These are phyloP conservation scores for Sporothrix pallida DNA, from an alignment of 2,329 filamentous ascomycete species.

Conservation along the genomic window DNA sequence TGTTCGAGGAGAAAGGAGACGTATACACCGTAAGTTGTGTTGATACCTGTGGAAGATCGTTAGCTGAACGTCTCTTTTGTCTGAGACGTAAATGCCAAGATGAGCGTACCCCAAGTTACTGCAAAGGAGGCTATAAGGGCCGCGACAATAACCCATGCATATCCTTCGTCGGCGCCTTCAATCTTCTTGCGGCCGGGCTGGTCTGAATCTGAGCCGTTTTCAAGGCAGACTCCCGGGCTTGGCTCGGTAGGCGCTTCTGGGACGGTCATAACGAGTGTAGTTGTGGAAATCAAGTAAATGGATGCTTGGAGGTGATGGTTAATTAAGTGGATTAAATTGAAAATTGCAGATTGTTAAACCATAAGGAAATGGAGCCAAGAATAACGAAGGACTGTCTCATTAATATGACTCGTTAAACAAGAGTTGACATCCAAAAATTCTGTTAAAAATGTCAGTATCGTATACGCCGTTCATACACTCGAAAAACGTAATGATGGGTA, in stretches of 20 bases:
- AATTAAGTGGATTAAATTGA: background rate
- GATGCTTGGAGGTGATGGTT: too few species aligned
- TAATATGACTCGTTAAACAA: background rate
- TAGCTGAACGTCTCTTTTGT: background rate
- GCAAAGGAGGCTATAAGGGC: slow-evolving; percentile 1
- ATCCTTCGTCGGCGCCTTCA: slow-evolving; percentile 3
- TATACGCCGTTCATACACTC: slow-evolving; percentile 1
- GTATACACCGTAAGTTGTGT: slow-evolving; percentile 31
- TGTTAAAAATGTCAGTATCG: background rate
- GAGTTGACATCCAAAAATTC: background rate
- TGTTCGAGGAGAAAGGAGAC: slow-evolving; percentile 28
- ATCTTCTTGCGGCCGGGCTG: background rate
- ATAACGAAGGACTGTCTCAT: background rate
- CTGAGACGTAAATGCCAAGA: too few species aligned
- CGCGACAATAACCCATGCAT: slow-evolving; percentile 23
- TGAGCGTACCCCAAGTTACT: slow-evolving; percentile 24
- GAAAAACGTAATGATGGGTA: background rate
- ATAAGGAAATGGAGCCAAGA: background rate
- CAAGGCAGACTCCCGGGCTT: background rate
- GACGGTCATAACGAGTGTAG: background rate
- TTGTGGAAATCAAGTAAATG: background rate
- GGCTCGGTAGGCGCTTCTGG: slow-evolving; percentile 12
- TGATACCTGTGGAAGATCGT: slow-evolving; percentile 18
- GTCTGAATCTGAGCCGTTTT: background rate
- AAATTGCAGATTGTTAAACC: too few species aligned